Conservation (phyloP, 192 early-diverging fungal genomes). For the Paraglomus occultum region DNA sequence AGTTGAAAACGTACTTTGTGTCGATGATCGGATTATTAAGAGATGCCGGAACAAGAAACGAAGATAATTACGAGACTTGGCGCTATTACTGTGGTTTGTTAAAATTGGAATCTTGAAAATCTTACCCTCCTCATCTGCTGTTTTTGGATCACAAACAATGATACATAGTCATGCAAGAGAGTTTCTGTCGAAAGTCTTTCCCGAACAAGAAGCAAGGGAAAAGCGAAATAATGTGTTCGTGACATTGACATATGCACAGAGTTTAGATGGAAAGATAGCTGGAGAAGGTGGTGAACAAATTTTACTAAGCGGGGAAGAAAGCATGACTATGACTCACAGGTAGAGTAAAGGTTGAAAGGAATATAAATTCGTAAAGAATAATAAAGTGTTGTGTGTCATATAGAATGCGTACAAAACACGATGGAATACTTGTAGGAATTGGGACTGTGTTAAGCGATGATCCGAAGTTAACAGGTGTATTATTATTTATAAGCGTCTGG, state of each 20-base stretch:
- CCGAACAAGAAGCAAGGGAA: too few species aligned
- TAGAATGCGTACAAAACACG: conserved; percentile 66
- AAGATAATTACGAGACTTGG: too few species aligned
- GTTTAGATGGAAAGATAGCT: conserved; percentile 81
- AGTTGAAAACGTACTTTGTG: too few species aligned
- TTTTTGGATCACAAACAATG: too few species aligned
- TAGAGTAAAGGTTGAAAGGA: conserved; percentile 19
- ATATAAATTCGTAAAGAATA: neutral
- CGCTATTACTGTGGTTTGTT: too few species aligned
- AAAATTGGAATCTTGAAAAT: too few species aligned
- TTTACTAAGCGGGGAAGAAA: conserved; percentile 67
- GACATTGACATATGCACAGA: conserved; percentile 89
- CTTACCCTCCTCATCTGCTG: too few species aligned
- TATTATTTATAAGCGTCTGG: neutral
- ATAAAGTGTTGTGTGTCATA: neutral
- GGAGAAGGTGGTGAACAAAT: conserved; percentile 54
- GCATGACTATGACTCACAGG: conserved; percentile 79
- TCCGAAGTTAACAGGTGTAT: conserved; percentile 64
- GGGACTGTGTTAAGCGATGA: conserved; percentile 79
- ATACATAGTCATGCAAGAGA: too few species aligned
- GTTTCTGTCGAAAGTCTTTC: too few species aligned
- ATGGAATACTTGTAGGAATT: conserved; percentile 86
- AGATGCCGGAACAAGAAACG: too few species aligned
- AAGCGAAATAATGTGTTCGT: conserved; percentile 35
- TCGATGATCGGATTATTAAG: too few species aligned